Evolutionary conservation across 2,329 filamentous ascomycete species (phyloP).

Genomic region (Byssoonygena ceratinophila): DNA sequence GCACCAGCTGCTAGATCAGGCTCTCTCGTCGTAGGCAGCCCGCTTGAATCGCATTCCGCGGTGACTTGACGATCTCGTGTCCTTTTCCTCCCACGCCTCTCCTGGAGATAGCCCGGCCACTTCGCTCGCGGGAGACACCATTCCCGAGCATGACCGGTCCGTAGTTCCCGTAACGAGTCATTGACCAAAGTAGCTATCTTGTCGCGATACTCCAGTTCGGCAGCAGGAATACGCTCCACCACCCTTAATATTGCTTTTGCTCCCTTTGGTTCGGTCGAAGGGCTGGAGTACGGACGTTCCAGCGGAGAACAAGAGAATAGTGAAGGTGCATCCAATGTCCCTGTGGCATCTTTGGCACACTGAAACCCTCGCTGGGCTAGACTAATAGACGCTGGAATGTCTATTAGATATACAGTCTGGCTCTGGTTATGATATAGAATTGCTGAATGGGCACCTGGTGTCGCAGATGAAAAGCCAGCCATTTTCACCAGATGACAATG

Average conservation of each 20-base stretch:
- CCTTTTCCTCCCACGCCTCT: conserved; percentile 4
- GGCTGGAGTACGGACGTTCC: conserved; percentile 38
- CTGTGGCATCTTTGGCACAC: conserved; percentile 18
- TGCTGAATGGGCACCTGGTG: conserved; percentile 15
- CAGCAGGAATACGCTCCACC: conserved; percentile 26
- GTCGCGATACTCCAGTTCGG: conserved; percentile 26
- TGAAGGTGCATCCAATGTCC: conserved; percentile 9
- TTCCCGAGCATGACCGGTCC: conserved; percentile 11
- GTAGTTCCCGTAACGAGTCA: conserved; percentile 31
- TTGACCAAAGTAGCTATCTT: conserved; percentile 25
- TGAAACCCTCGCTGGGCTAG: conserved; percentile 38
- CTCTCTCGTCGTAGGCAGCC: background rate
- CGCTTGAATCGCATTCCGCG: background rate
- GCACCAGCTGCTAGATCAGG: background rate
- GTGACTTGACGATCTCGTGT: background rate
- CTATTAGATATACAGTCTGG: conserved; percentile 42
- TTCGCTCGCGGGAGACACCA: conserved; percentile 29
- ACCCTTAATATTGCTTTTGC: conserved; percentile 35
- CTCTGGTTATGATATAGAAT: conserved; percentile 45
- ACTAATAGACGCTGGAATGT: conserved; percentile 49
- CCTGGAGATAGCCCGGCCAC: background rate
- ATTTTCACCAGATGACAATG: background rate
- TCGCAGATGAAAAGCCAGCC: background rate
- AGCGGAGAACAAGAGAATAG: conserved; percentile 38
- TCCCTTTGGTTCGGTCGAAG: conserved; percentile 42